Evolutionary conservation across 148 eudicot genomes (phyloP).

Genomic region (Simmondsia chinensis): DNA sequence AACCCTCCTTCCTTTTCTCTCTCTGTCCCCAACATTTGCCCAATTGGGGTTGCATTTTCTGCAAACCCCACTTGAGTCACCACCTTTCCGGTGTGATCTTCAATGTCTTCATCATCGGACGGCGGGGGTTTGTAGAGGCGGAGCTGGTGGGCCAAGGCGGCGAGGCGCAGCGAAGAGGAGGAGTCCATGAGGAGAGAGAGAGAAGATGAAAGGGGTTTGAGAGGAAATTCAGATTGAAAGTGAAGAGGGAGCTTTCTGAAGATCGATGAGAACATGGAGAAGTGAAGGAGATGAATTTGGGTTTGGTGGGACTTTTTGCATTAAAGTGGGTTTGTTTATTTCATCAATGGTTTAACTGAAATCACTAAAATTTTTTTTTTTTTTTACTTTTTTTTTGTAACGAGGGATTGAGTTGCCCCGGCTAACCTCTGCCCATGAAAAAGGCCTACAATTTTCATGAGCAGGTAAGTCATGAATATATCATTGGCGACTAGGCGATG

Average conservation of each 20-base stretch:
- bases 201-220: background rate
- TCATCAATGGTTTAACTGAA: too few relatives aligned
- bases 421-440: too few relatives aligned
- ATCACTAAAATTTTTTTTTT: too few relatives aligned
- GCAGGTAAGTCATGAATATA: too few relatives aligned
- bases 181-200: constrained; percentile 23
- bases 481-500: too few relatives aligned
- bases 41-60: constrained; percentile 38
- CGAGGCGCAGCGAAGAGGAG: constrained; percentile 25
- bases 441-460: too few relatives aligned
- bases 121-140: constrained; percentile 35
- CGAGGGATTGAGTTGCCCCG: too few relatives aligned
- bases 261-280: too few relatives aligned
- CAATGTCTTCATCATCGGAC: constrained; percentile 23
- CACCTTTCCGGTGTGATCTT: constrained; percentile 40
- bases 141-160: constrained; percentile 43
- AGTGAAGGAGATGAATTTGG: background rate
- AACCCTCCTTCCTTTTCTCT: constrained; percentile 5
- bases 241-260: background rate
- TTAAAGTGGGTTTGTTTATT: constrained; percentile 7
- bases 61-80: constrained; percentile 57
- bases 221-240: background rate
- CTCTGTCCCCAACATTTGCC: constrained; percentile 7
- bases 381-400: too few relatives aligned
- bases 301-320: background rate